Percentiles rank a stretch among this genome's conserved stretches.
These are phyloP conservation scores for Pulveroboletus sp. DNA, from an alignment of 768 basidiomycete species.

Conservation along the genomic window DNA sequence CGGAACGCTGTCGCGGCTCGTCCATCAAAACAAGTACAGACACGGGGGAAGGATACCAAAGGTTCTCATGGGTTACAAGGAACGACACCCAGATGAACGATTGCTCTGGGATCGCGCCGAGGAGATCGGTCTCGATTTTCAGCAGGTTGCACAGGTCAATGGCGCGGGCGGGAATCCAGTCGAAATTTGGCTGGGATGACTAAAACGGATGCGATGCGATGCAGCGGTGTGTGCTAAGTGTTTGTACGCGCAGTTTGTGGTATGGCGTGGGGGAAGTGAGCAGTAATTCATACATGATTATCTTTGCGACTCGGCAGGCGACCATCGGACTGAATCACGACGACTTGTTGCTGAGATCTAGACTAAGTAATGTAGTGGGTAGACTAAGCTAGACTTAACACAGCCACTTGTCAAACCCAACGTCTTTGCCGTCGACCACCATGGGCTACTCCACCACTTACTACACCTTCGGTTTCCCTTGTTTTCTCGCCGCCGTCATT, in stretches of 20 bases:
- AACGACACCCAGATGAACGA: constrained; percentile 76
- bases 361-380: no score
- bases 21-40: constrained; percentile 23
- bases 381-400: no score
- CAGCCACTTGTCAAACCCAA: no score
- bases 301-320: no score
- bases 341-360: no score
- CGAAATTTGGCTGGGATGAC: constrained; percentile 65
- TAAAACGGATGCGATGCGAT: neutral
- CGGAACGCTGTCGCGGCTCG: constrained; percentile 56
- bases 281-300: no score
- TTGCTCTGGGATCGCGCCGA: constrained; percentile 64
- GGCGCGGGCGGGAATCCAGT: constrained; percentile 66
- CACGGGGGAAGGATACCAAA: constrained; percentile 35
- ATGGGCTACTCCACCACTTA: constrained; percentile 41
- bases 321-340: no score
- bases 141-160: constrained; percentile 46
- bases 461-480: constrained; percentile 67
- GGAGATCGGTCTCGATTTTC: constrained; percentile 53
- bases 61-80: constrained; percentile 81
- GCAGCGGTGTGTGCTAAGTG: neutral
- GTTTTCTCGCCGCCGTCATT: constrained; percentile 60
- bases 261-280: no score
- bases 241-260: no score
- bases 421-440: neutral